Percentiles rank a stretch among this genome's conserved stretches.
Conservation (phyloP, 192 early-diverging fungal genomes). For the Chytriomyces confervae region DNA sequence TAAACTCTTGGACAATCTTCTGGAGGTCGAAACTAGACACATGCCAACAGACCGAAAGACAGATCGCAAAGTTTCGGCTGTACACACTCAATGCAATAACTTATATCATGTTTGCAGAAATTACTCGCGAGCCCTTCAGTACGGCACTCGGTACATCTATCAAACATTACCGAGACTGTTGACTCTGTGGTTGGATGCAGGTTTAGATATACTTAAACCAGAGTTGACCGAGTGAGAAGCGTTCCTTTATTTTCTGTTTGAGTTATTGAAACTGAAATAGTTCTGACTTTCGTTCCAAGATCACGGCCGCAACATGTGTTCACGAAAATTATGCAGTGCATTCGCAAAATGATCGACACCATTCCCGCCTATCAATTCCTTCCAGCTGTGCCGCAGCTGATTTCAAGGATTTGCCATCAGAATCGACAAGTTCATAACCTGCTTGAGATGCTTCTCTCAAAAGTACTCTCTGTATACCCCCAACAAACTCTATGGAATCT, state of each 20-base stretch:
- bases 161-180: constrained; percentile 83
- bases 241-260: neutral
- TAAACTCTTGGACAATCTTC: constrained; percentile 53
- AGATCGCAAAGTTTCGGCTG: too few relatives aligned
- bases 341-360: constrained; percentile 59
- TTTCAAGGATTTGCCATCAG: constrained; percentile 82
- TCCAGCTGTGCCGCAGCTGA: constrained; percentile 82
- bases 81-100: neutral
- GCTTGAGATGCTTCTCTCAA: constrained; percentile 73
- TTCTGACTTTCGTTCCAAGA: constrained; percentile 14
- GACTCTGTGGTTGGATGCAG: constrained; percentile 75
- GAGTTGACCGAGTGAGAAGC: constrained; percentile 3
- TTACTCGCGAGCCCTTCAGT: constrained; percentile 59
- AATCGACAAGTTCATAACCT: constrained; percentile 69
- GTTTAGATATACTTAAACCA: neutral
- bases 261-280: neutral
- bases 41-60: neutral
- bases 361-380: constrained; percentile 76
- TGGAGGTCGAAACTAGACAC: constrained; percentile 16
- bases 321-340: constrained; percentile 55
- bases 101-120: constrained; percentile 48
- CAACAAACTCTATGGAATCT: constrained; percentile 90
- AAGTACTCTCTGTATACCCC: constrained; percentile 74
- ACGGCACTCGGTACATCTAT: constrained; percentile 81
- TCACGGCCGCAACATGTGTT: constrained; percentile 56